phyloP scores from a whole-genome alignment of 371 early-diverging fungal genomes.

The Circinella minor region DNA sequence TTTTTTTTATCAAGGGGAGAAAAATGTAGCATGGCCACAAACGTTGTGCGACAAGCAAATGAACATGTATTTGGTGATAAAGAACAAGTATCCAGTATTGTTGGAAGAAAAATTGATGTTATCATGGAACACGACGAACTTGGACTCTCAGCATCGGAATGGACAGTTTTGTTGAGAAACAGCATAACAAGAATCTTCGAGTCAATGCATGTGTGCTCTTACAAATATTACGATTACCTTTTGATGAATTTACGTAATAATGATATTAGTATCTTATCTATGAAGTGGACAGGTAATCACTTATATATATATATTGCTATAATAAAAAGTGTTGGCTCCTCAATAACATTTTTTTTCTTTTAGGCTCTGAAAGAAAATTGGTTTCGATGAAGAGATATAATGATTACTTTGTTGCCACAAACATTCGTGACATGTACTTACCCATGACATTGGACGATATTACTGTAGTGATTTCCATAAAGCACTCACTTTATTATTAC shows the following conservation, averaged over 20 bases:
- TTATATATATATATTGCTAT: too few species aligned
- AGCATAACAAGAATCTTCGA: constrained; percentile 2
- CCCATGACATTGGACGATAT: constrained; percentile 2
- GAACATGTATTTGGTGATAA: neutral
- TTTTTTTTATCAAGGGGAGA: constrained; percentile 8
- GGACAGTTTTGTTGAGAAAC: neutral
- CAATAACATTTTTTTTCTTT: too few species aligned
- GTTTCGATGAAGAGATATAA: neutral
- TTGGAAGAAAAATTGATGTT: constrained; percentile 4
- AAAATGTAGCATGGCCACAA: neutral
- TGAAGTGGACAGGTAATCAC: too few species aligned
- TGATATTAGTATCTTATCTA: neutral
- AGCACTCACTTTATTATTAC: neutral
- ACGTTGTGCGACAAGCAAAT: neutral
- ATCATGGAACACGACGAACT: neutral
- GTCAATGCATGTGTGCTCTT: constrained; percentile 1
- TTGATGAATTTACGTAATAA: neutral
- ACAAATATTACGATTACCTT: neutral
- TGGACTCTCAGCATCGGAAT: neutral
- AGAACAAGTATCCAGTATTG: neutral
- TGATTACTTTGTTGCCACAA: neutral
- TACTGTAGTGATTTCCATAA: constrained; percentile 4
- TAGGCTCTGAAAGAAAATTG: neutral
- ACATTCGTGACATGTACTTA: constrained; percentile 1
- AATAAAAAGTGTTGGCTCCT: too few species aligned